Evolutionary conservation across 1,139 yeast species (phyloP).

Genomic region (Blastobotrys arbuscula): DNA sequence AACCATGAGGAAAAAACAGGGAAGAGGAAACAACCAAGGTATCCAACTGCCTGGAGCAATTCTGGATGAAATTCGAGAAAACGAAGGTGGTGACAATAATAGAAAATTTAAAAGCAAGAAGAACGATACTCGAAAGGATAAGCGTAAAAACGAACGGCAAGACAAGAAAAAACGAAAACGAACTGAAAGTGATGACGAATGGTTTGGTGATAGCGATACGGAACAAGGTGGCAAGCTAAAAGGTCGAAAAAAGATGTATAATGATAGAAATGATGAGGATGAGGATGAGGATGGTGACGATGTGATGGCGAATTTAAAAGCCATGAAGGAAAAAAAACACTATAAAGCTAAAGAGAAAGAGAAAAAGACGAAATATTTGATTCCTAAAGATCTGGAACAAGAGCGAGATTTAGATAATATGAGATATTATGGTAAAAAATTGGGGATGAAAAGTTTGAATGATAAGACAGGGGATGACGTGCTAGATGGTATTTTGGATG

Average conservation of each 20-base stretch:
- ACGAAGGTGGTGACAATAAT: background rate
- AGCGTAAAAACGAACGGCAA: constrained; percentile 50
- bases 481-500: constrained; percentile 63
- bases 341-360: constrained; percentile 13
- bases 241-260: constrained; percentile 4
- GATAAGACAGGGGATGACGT: constrained; percentile 54
- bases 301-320: constrained; percentile 27
- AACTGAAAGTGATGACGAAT: constrained; percentile 7
- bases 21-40: constrained; percentile 15
- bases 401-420: constrained; percentile 69
- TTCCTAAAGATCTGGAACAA: background rate
- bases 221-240: constrained; percentile 7
- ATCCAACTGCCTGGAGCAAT: constrained; percentile 61
- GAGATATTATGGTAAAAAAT: constrained; percentile 73
- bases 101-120: constrained; percentile 5
- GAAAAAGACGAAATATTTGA: constrained; percentile 11
- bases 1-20: no score
- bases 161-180: constrained; percentile 37
- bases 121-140: constrained; percentile 45
- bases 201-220: constrained; percentile 12
- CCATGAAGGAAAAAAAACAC: constrained; percentile 20
- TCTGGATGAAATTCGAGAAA: constrained; percentile 51
- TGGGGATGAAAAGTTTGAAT: constrained; percentile 60
- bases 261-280: constrained; percentile 18
- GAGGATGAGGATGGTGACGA: constrained; percentile 8